Percentiles rank a stretch among this genome's conserved stretches.
Conservation (phyloP, 2,329 filamentous ascomycete species). For the Aspergillus ustus region DNA sequence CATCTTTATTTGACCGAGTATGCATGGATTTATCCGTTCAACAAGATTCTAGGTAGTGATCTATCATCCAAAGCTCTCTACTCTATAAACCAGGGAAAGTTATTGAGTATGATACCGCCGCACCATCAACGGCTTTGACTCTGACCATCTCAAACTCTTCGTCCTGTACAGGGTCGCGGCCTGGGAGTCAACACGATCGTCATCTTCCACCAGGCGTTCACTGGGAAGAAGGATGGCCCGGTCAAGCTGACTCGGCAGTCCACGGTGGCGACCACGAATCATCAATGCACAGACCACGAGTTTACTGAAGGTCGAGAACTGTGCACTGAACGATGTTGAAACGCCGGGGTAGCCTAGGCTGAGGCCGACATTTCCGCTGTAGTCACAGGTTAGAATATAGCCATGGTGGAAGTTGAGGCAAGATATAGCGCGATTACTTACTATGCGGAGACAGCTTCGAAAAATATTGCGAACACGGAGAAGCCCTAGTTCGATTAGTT, state of each 20-base stretch:
- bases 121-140: conserved; percentile 1
- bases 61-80: not conserved
- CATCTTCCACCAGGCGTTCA: conserved; percentile 27
- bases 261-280: conserved; percentile 60
- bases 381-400: conserved; percentile 11
- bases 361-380: conserved; percentile 40
- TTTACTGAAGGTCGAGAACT: conserved; percentile 57
- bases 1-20: not conserved
- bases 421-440: conserved; percentile 20
- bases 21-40: not conserved
- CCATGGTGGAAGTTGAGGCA: not conserved
- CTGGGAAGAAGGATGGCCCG: conserved; percentile 42
- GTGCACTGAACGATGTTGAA: conserved; percentile 43
- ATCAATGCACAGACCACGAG: conserved; percentile 60
- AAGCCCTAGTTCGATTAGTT: conserved; percentile 37
- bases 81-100: not conserved
- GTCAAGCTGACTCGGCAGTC: conserved; percentile 61
- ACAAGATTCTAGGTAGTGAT: not conserved
- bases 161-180: conserved; percentile 2
- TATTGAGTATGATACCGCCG: conserved; percentile 14
- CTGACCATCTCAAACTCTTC: conserved; percentile 10
- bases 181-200: conserved; percentile 6
- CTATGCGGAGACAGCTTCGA: conserved; percentile 49
- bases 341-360: conserved; percentile 38
- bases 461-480: conserved; percentile 60